Percentiles rank a stretch among this genome's conserved stretches.
Evolutionary conservation across 257 asterid genomes (phyloP).

Genomic region (Linaria vulgaris): DNA sequence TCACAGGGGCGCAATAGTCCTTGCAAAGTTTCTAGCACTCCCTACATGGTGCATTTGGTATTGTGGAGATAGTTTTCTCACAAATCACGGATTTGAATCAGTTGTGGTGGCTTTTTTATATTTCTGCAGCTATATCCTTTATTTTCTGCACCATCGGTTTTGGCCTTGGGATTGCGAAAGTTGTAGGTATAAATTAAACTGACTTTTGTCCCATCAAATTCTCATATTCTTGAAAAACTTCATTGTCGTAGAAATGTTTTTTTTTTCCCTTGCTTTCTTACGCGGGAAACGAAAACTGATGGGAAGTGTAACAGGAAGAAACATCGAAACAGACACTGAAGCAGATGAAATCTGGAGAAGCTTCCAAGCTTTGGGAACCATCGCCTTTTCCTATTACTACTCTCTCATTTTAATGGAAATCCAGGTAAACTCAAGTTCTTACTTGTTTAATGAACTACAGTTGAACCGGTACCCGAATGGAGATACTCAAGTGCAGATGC

Average conservation of each 20-base stretch:
- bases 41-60: conserved; percentile 65
- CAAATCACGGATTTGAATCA: conserved; percentile 77
- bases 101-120: conserved; percentile 67
- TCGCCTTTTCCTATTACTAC: conserved; percentile 89
- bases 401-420: conserved; percentile 76
- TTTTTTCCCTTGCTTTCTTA: background rate
- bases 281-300: conserved; percentile 53
- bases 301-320: conserved; percentile 77
- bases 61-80: conserved; percentile 46
- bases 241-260: no score
- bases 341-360: conserved; percentile 71
- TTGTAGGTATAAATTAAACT: conserved; percentile 38
- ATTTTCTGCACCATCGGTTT: conserved; percentile 67
- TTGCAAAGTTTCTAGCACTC: conserved; percentile 58
- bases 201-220: background rate
- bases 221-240: no score
- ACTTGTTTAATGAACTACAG: no score
- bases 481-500: conserved; percentile 27
- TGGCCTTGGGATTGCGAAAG: conserved; percentile 63
- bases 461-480: conserved; percentile 16
- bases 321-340: conserved; percentile 62
- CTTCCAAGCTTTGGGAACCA: conserved; percentile 77
- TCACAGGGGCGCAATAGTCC: conserved; percentile 43
- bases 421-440: no score
- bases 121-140: conserved; percentile 76